Evolutionary conservation across 352 stramenopile species (phyloP).

Genomic region (Pythium folliculosum): DNA sequence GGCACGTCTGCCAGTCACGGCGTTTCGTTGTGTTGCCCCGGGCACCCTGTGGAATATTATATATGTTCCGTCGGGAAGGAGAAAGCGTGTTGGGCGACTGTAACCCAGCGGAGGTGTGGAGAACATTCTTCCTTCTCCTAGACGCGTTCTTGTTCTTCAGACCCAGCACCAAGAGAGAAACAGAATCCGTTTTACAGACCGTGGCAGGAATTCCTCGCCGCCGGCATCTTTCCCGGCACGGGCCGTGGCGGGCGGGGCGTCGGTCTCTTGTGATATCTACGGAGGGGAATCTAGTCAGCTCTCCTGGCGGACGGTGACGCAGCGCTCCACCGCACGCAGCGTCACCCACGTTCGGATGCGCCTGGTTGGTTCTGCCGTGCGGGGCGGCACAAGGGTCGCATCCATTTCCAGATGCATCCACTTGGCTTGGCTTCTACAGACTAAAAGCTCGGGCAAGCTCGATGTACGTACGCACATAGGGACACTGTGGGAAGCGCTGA

Average conservation of each 20-base stretch:
- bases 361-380: no score
- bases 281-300: neutral
- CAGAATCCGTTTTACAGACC: neutral
- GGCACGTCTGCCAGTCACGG: slow-evolving; percentile 12
- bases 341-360: neutral
- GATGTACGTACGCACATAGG: neutral
- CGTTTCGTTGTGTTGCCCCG: slow-evolving; percentile 12
- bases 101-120: slow-evolving; percentile 2
- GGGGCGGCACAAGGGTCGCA: neutral
- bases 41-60: slow-evolving; percentile 15
- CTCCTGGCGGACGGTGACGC: neutral
- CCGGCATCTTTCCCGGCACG: neutral
- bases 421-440: no score
- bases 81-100: neutral
- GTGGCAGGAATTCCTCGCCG: neutral
- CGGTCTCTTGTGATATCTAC: neutral
- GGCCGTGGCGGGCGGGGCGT: neutral
- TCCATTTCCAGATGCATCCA: neutral
- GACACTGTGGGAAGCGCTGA: neutral
- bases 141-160: neutral
- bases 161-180: neutral
- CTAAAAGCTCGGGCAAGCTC: neutral
- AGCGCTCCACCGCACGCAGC: no score
- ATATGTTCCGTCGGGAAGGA: slow-evolving; percentile 7
- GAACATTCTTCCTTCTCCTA: slow-evolving; percentile 13